Conservation (phyloP, 1,284 basidiomycete species). For the Phellopilus nigrolimitatus region DNA sequence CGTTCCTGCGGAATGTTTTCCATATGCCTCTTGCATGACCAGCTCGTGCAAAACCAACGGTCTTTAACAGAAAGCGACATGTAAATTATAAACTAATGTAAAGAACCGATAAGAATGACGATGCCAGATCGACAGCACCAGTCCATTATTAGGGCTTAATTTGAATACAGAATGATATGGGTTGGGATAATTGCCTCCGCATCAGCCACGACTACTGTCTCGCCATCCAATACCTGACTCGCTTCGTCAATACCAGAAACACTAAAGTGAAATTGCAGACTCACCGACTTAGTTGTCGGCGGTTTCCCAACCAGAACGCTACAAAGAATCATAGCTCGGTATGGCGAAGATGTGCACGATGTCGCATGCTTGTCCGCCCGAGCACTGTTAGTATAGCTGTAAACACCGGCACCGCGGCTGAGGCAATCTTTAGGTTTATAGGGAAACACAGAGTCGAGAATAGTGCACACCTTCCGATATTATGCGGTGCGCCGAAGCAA, state of each 20-base stretch:
- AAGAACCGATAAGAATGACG: not conserved
- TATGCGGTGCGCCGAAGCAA: conserved; percentile 49
- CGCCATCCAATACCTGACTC: conserved; percentile 31
- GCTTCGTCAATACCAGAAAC: not conserved
- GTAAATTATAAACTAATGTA: not conserved
- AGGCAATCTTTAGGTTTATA: not conserved
- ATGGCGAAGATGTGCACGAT: conserved; percentile 57
- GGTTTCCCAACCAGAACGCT: conserved; percentile 38
- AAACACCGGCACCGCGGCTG: conserved; percentile 56
- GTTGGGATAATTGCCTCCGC: conserved; percentile 45
- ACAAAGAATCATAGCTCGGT: conserved; percentile 56
- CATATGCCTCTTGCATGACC: conserved; percentile 34
- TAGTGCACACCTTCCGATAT: conserved; percentile 45
- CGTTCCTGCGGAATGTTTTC: conserved; percentile 31
- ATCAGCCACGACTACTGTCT: conserved; percentile 39
- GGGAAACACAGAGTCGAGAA: not conserved
- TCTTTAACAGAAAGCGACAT: conserved; percentile 14
- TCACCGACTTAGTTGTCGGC: not conserved
- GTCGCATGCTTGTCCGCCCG: conserved; percentile 52
- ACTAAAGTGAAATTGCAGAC: not conserved
- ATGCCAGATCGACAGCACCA: conserved; percentile 3
- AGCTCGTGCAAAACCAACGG: not conserved
- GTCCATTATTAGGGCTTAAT: not conserved
- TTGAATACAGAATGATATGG: conserved; percentile 43
- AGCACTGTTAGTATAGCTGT: conserved; percentile 52